Base-by-base conservation (phyloP, 768 basidiomycete species). In the Trametes punicea region DNA sequence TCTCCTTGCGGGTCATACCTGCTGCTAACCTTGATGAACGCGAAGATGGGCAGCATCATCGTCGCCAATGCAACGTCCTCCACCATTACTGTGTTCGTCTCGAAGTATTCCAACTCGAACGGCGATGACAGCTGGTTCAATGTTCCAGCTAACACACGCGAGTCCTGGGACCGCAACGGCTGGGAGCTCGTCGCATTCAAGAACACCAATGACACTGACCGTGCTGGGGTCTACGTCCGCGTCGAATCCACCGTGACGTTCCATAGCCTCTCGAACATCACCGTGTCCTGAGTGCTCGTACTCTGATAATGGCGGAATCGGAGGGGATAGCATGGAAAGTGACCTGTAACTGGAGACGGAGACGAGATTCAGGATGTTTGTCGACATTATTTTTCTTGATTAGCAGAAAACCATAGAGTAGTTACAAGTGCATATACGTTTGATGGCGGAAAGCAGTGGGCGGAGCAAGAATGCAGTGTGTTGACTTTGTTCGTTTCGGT, bases 151-250 rank as follows among this genome's bases (percentile, higher is more conserved):
- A 48, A 48, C 27, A 7, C 13, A 21, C 56, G 56, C 27, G 56
- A 57, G 8, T 51, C 56, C 15, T 57, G 56, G 56, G 16, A 7
- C 20, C 49, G 56, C 29, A 21, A 23, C 29, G 48, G 38, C 44
- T 57, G 56, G 56, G 56, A 57, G 56, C 42, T 57, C 27, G 56
- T 57, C 49, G 56, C 49, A 34, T 57, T 57, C 49, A 57, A 46
- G 45, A 50, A 51, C 49, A 34, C 18, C 5, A 33, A 31, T 29
- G 56, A 57, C 56, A 51, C 49, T 2, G 21, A 45, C 34, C 56
- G 56, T 38, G 49, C 30, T 1, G 56, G 56, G 15, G 44, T 51
- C 11, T 57, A 57, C 38, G 49, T 51, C 29, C 33, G 4, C 44
- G 49, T 33, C 18, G 13, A 57, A 42, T 38, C 56, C 6, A 30